A percentile compares a stretch with the other conserved stretches of the same genome.
Evolutionary conservation across 1,284 basidiomycete genomes (phyloP).

Genomic region (Coniferiporia sulphurascens): DNA sequence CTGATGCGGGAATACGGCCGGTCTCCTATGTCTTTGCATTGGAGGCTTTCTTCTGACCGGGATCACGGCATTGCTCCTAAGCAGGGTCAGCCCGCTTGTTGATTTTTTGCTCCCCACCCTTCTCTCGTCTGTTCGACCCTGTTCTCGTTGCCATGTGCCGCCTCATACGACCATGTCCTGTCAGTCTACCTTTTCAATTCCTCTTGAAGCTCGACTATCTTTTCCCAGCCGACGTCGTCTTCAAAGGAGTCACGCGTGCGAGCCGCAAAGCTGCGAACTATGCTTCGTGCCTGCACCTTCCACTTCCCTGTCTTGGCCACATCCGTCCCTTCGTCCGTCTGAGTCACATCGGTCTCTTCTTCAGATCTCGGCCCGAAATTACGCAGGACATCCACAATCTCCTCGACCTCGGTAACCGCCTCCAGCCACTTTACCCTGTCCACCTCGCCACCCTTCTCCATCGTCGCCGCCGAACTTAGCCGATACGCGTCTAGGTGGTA

Average conservation of each 20-base stretch:
- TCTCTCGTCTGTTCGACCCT: neutral
- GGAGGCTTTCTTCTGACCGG: neutral
- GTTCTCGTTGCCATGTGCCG: constrained; percentile 8
- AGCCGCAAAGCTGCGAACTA: constrained; percentile 87
- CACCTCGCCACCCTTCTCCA: constrained; percentile 58
- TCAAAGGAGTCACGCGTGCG: constrained; percentile 72
- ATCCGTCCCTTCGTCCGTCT: constrained; percentile 3
- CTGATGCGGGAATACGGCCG: neutral
- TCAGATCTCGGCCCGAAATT: constrained; percentile 75
- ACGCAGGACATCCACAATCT: constrained; percentile 76
- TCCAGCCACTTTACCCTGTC: constrained; percentile 65
- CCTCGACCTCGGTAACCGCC: constrained; percentile 74
- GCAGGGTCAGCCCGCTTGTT: neutral
- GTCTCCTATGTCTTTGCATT: constrained; percentile 1
- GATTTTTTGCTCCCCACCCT: neutral
- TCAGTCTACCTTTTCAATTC: constrained; percentile 36
- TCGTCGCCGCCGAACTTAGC: constrained; percentile 60
- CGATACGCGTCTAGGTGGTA: constrained; percentile 84
- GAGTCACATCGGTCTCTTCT: constrained; percentile 23
- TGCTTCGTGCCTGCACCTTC: constrained; percentile 81
- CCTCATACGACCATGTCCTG: neutral
- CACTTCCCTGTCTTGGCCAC: constrained; percentile 47
- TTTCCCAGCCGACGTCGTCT: constrained; percentile 81
- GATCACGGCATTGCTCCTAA: neutral
- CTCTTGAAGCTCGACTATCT: constrained; percentile 56